phyloP scores from a whole-genome alignment of 2,329 filamentous ascomycete species.

The Davidsoniella neocaledoniae region DNA sequence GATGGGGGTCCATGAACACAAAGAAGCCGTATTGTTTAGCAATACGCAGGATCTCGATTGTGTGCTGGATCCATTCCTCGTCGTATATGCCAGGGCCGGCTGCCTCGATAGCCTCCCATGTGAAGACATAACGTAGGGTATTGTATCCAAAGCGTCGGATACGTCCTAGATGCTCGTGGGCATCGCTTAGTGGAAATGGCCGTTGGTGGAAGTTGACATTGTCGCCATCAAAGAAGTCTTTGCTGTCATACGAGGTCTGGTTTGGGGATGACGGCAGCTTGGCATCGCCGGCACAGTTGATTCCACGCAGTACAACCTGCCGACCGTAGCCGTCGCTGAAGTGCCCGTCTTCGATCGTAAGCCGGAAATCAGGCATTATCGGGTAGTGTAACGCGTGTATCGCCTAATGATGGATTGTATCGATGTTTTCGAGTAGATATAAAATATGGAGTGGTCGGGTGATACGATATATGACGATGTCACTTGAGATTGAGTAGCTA shows the following conservation, averaged over 20 bases:
- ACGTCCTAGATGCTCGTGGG: conserved; percentile 70
- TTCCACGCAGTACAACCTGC: conserved; percentile 77
- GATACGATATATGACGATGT: too few relatives aligned
- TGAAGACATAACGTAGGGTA: conserved; percentile 90
- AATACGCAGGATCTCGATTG: conserved; percentile 64
- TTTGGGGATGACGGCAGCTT: conserved; percentile 76
- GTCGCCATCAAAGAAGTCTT: conserved; percentile 85
- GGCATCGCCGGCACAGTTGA: conserved; percentile 81
- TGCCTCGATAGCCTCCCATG: conserved; percentile 97
- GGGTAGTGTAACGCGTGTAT: too few relatives aligned
- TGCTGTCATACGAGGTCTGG: conserved; percentile 58
- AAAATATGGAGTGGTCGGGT: background rate
- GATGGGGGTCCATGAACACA: conserved; percentile 96
- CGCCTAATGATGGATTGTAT: too few relatives aligned
- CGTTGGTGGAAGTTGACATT: conserved; percentile 74
- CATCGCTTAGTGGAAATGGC: conserved; percentile 70
- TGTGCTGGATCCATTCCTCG: conserved; percentile 83
- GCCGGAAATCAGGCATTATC: conserved; percentile 51
- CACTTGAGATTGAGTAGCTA: too few relatives aligned
- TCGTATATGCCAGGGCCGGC: conserved; percentile 83
- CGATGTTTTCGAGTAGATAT: too few relatives aligned
- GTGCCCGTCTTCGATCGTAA: conserved; percentile 69
- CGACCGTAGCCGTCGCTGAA: conserved; percentile 72
- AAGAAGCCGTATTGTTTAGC: conserved; percentile 89
- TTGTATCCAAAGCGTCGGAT: conserved; percentile 88